Conservation (phyloP, 768 basidiomycete genomes). For the Mycena capillaripes region DNA sequence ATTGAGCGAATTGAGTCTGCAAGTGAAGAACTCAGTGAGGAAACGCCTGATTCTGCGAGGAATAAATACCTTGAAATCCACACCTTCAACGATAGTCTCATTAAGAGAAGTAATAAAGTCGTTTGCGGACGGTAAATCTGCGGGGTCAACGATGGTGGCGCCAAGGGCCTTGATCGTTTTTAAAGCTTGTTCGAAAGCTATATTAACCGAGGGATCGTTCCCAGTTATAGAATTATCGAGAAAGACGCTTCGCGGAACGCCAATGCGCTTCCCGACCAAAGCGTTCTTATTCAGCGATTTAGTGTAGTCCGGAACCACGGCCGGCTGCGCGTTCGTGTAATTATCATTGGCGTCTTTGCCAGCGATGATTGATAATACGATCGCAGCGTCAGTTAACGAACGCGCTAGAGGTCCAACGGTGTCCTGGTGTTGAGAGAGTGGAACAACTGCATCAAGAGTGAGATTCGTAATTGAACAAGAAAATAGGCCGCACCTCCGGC, state of each 20-base stretch:
- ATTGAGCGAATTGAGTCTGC: slow-evolving; percentile 73
- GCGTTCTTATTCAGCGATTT: slow-evolving; percentile 63
- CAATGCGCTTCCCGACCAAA: slow-evolving; percentile 64
- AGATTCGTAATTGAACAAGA: too few species aligned
- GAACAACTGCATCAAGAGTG: slow-evolving; percentile 43
- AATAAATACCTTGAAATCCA: neutral
- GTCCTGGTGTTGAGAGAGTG: slow-evolving; percentile 54
- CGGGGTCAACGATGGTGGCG: slow-evolving; percentile 71
- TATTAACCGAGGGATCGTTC: slow-evolving; percentile 48
- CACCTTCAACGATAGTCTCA: neutral
- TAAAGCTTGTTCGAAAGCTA: slow-evolving; percentile 57
- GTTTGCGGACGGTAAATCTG: slow-evolving; percentile 67
- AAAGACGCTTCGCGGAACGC: slow-evolving; percentile 62
- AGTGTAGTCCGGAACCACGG: slow-evolving; percentile 65
- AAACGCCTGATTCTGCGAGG: neutral
- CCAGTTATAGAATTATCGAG: slow-evolving; percentile 48
- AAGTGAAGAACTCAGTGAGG: neutral
- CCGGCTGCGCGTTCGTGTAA: slow-evolving; percentile 66
- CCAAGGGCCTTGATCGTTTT: slow-evolving; percentile 54
- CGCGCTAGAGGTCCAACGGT: slow-evolving; percentile 69
- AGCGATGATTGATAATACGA: slow-evolving; percentile 67
- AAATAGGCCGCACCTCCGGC: slow-evolving; percentile 59
- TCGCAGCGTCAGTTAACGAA: slow-evolving; percentile 66
- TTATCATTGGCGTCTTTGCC: slow-evolving; percentile 68
- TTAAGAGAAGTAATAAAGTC: slow-evolving; percentile 51